These are phyloP conservation scores for Secale cereale DNA, from an alignment of 176 grass and related monocot species.

Conservation along the genomic window DNA sequence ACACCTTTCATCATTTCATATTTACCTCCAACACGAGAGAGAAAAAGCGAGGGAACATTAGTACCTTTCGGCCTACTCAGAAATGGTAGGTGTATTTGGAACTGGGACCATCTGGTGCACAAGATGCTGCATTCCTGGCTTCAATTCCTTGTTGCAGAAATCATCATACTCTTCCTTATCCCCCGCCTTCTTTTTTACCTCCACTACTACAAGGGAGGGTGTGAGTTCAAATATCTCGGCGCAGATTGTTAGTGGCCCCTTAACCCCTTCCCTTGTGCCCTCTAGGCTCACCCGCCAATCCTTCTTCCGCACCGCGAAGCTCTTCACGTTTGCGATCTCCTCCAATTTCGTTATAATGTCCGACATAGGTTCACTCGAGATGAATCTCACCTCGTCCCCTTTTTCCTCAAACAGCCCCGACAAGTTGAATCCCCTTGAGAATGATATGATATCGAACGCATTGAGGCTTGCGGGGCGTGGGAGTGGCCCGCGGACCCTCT, in stretches of 20 bases:
- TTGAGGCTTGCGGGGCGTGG: slow-evolving; percentile 88
- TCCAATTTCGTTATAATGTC: slow-evolving; percentile 75
- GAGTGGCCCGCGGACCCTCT: slow-evolving; percentile 27
- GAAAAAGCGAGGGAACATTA: not conserved
- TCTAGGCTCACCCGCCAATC: slow-evolving; percentile 87
- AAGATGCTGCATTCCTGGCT: slow-evolving; percentile 81
- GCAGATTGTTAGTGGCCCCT: slow-evolving; percentile 84
- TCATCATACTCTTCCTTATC: slow-evolving; percentile 86
- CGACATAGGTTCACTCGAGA: slow-evolving; percentile 56
- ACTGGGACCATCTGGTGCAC: slow-evolving; percentile 46
- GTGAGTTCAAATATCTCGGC: slow-evolving; percentile 91
- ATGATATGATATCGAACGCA: slow-evolving; percentile 98
- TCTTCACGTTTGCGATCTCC: slow-evolving; percentile 87
- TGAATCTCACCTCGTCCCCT: slow-evolving; percentile 72
- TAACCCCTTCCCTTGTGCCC: slow-evolving; percentile 86
- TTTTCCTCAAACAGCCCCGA: slow-evolving; percentile 91
- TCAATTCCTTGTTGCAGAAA: slow-evolving; percentile 84
- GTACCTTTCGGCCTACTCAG: slow-evolving; percentile 41
- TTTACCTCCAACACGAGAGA: not conserved
- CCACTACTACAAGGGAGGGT: slow-evolving; percentile 80
- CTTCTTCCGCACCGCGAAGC: slow-evolving; percentile 74
- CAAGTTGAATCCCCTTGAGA: slow-evolving; percentile 84
- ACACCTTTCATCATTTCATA: not conserved
- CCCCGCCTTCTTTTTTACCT: slow-evolving; percentile 93
- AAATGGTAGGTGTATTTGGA: slow-evolving; percentile 22